These are phyloP conservation scores for Stenogyne calaminthoides DNA, from an alignment of 305 asterid species.

Conservation along the genomic window DNA sequence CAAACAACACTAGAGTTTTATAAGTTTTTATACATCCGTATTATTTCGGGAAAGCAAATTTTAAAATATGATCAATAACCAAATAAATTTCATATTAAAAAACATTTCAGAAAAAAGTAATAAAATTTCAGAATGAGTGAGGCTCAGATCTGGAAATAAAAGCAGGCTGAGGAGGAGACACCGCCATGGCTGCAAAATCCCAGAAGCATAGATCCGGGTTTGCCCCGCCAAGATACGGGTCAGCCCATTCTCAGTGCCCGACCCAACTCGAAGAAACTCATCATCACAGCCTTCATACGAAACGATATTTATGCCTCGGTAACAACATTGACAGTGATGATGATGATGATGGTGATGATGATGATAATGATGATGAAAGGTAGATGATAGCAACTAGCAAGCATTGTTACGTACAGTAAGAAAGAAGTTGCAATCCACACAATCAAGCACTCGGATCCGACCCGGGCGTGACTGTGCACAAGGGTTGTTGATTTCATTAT, in stretches of 20 bases:
- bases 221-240: constrained; percentile 49
- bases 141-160: background rate
- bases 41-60: no score
- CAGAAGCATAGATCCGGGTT: constrained; percentile 23
- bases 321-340: background rate
- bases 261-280: constrained; percentile 15
- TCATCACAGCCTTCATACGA: constrained; percentile 30
- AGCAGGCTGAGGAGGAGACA: background rate
- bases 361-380: no score
- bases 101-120: background rate
- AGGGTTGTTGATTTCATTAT: no score
- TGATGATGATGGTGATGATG: background rate
- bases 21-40: no score
- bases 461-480: background rate
- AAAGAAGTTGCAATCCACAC: no score
- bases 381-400: no score
- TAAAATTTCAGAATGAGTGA: background rate
- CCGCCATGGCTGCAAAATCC: constrained; percentile 16
- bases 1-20: no score
- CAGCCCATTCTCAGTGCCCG: constrained; percentile 18
- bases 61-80: background rate
- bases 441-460: background rate
- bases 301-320: background rate
- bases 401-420: no score
- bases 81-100: no score